phyloP scores from a whole-genome alignment of 768 basidiomycete species.

The Pholiota microspora region DNA sequence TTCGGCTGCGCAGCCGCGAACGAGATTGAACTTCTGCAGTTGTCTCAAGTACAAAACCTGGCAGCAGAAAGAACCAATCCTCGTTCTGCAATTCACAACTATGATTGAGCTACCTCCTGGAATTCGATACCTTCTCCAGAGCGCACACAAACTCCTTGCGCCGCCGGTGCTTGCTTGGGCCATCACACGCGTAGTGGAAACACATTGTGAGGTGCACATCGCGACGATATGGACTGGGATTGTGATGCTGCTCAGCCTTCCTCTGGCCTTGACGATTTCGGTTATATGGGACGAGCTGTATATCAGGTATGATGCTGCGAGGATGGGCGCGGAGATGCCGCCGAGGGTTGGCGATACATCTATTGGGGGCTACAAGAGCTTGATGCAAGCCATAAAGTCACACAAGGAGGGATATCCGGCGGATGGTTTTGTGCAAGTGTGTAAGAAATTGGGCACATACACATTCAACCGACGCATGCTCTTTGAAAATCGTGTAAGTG shows the following conservation, averaged over 20 bases:
- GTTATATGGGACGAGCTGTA: conserved; percentile 15
- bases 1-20: too few relatives aligned
- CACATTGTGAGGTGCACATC: background rate
- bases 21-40: too few relatives aligned
- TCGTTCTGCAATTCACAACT: background rate
- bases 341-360: conserved; percentile 14
- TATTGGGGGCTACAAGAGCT: conserved; percentile 17
- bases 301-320: conserved; percentile 17
- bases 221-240: conserved; percentile 1
- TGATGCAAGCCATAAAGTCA: conserved; percentile 14
- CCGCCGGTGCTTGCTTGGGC: conserved; percentile 21
- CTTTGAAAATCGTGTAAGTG: conserved; percentile 24
- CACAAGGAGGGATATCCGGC: conserved; percentile 34
- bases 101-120: conserved; percentile 24
- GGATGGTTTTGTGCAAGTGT: conserved; percentile 22
- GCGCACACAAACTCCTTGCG: conserved; percentile 16
- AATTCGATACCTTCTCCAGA: conserved; percentile 21
- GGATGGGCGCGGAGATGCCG: conserved; percentile 20
- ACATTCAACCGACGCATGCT: conserved; percentile 22
- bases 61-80: background rate
- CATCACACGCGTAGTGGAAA: background rate
- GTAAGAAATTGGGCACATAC: conserved; percentile 17
- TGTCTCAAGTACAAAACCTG: background rate
- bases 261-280: conserved; percentile 14
- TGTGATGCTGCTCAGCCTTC: conserved; percentile 17